Evolutionary conservation across 768 basidiomycete species (phyloP).

Genomic region (Neoboletus brunneissimus): DNA sequence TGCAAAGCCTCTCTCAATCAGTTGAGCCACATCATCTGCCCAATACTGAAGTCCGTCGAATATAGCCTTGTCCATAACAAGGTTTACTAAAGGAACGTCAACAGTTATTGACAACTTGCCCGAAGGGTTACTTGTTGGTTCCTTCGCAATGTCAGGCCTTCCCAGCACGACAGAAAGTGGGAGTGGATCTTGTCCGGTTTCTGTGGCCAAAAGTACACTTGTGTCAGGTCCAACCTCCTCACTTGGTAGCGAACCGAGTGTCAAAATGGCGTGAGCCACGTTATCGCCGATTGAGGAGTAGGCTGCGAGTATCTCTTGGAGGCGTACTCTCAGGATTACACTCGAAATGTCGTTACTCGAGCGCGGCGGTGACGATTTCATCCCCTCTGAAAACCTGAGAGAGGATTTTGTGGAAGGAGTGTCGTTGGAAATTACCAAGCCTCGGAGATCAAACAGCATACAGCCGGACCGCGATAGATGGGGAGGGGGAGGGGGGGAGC

Average conservation of each 20-base stretch:
- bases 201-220: constrained; percentile 26
- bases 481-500: constrained; percentile 57
- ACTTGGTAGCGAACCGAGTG: constrained; percentile 43
- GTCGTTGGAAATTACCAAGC: constrained; percentile 40
- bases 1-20: constrained; percentile 47
- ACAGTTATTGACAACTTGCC: constrained; percentile 22
- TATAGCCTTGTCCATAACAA: constrained; percentile 56
- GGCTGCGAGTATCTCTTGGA: constrained; percentile 48
- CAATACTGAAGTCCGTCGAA: constrained; percentile 84
- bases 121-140: neutral
- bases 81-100: constrained; percentile 61
- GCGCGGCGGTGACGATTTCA: neutral
- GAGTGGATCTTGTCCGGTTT: constrained; percentile 9
- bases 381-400: constrained; percentile 31
- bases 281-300: constrained; percentile 40
- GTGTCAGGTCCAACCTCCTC: constrained; percentile 13
- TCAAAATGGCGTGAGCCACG: constrained; percentile 47
- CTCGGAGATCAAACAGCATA: constrained; percentile 61
- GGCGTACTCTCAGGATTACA: constrained; percentile 38
- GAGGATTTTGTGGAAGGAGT: constrained; percentile 16
- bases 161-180: constrained; percentile 25
- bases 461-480: constrained; percentile 61
- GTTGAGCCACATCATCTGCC: constrained; percentile 82
- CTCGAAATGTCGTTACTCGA: constrained; percentile 5
- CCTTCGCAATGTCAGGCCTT: constrained; percentile 7